A percentile compares a stretch with the other conserved stretches of the same genome.
Conservation (phyloP, 305 asterid genomes). For the Ruellia speciosa region DNA sequence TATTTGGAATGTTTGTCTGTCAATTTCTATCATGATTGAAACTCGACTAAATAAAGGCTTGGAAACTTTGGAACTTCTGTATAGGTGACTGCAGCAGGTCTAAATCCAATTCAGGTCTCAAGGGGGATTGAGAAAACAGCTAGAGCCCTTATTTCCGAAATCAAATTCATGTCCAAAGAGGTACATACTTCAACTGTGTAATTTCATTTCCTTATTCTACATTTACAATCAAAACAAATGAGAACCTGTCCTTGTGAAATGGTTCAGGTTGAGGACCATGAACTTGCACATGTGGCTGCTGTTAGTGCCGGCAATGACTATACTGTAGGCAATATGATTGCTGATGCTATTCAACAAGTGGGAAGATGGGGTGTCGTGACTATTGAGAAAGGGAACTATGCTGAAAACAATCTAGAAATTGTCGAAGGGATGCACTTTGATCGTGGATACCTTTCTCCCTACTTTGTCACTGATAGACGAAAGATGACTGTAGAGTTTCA, state of each 20-base stretch:
- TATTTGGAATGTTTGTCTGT: not conserved
- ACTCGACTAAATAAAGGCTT: not conserved
- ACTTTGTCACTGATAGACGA: slow-evolving; percentile 64
- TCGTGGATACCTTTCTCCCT: slow-evolving; percentile 72
- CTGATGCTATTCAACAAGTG: slow-evolving; percentile 54
- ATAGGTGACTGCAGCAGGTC: slow-evolving; percentile 68
- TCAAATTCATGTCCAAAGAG: slow-evolving; percentile 68
- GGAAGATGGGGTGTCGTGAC: slow-evolving; percentile 61
- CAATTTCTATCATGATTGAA: not conserved
- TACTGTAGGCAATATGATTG: slow-evolving; percentile 55
- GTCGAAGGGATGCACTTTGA: slow-evolving; percentile 87
- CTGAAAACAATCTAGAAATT: slow-evolving; percentile 42
- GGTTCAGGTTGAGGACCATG: slow-evolving; percentile 71
- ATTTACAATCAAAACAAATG: not conserved
- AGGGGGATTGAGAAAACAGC: slow-evolving; percentile 77
- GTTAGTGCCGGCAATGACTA: slow-evolving; percentile 84
- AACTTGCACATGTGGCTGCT: slow-evolving; percentile 72
- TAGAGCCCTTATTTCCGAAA: slow-evolving; percentile 57
- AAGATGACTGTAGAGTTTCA: slow-evolving; percentile 64
- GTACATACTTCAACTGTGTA: slow-evolving; percentile 22
- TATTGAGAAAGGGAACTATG: slow-evolving; percentile 62
- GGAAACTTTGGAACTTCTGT: slow-evolving; percentile 4
- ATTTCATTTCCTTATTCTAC: not conserved
- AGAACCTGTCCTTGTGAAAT: not conserved
- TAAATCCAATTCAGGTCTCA: slow-evolving; percentile 68